Evolutionary conservation across 306 rosid genomes (phyloP), one percentile per base, ranked within the genome.

Genomic region (Prunus dulcis): DNA sequence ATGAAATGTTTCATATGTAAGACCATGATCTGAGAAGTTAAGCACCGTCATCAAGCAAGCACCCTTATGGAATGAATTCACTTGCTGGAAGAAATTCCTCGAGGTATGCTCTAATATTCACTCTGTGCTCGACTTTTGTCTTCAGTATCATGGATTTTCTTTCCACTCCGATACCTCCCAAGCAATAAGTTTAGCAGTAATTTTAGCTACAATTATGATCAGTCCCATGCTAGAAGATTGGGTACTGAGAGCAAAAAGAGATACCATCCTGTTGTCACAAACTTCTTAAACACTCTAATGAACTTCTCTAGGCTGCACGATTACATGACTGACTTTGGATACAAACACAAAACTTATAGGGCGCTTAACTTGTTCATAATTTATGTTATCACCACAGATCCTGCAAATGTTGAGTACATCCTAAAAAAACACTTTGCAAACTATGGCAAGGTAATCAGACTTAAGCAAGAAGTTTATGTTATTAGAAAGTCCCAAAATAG

Each of bases 391-490:
- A 76, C 84, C 14, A n/a, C 74, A 19, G 81, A 76, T 55, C 78
- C 84, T 53, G 62, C 67, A 62, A 76, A 76, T 30, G 73, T 76
- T 18, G 84, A 81, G 27, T 81, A 76, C 28, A 77, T 71, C n/a
- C 78, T 76, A 32, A 76, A 76, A 56, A 81, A 73, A 9, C 71
- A 71, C 71, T 81, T 76, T 38, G 11, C 60, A 18, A 81, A 76
- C 60, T 76, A 81, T 63, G 77, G 84, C 66, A 81, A 70, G 84
- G 84, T 80, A 75, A 34, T 34, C 41, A 6, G 8, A 34, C 41
- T 34, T 34, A 34, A 34, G 7, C 8, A 5, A 34, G 41, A 34
- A 34, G 7, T 34, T 0, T 34, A 5, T 34, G 41, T 34, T 34
- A 34, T 34, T 34, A 34, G 41, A 34, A 32, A 32, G 38, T 32